Percentiles rank a stretch among this genome's conserved stretches.
Evolutionary conservation across 345 rosid species (phyloP).

Genomic region (Camelina laxa): DNA sequence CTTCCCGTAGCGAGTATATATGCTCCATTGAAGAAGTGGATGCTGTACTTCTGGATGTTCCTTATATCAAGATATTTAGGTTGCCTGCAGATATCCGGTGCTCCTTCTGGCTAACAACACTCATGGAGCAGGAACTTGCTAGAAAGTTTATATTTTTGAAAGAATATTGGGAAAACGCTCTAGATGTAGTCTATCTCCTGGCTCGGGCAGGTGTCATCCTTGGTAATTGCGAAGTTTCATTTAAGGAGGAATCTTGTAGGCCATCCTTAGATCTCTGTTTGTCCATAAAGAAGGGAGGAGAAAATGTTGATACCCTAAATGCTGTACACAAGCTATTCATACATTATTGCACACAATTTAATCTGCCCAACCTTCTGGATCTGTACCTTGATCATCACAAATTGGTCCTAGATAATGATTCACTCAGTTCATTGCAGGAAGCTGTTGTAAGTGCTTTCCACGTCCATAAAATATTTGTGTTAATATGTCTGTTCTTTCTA

Average conservation of each 20-base stretch:
- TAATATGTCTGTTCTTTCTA: constrained; percentile 28
- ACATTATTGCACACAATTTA: constrained; percentile 65
- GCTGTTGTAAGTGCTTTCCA: constrained; percentile 82
- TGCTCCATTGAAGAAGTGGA: constrained; percentile 79
- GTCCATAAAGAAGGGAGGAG: constrained; percentile 50
- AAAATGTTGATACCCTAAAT: constrained; percentile 46
- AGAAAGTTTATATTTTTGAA: constrained; percentile 75
- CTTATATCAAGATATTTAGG: constrained; percentile 71
- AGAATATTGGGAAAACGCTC: constrained; percentile 85
- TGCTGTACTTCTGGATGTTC: constrained; percentile 79
- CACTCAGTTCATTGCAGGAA: constrained; percentile 58
- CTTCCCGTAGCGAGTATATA: constrained; percentile 59
- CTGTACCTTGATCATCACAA: constrained; percentile 83
- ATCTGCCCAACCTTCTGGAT: constrained; percentile 88
- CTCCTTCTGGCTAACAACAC: constrained; percentile 76
- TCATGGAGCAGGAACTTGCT: constrained; percentile 86
- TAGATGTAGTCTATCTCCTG: constrained; percentile 71
- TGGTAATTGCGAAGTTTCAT: constrained; percentile 48
- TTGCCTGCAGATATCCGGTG: constrained; percentile 58
- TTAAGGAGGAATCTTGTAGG: constrained; percentile 52
- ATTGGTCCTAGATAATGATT: constrained; percentile 65
- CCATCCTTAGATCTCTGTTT: constrained; percentile 54
- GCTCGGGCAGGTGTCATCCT: constrained; percentile 79
- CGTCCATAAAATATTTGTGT: constrained; percentile 34
- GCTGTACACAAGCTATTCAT: constrained; percentile 75